Base-by-base conservation (phyloP, 2,329 filamentous ascomycete species). In the Hortaea werneckii region DNA sequence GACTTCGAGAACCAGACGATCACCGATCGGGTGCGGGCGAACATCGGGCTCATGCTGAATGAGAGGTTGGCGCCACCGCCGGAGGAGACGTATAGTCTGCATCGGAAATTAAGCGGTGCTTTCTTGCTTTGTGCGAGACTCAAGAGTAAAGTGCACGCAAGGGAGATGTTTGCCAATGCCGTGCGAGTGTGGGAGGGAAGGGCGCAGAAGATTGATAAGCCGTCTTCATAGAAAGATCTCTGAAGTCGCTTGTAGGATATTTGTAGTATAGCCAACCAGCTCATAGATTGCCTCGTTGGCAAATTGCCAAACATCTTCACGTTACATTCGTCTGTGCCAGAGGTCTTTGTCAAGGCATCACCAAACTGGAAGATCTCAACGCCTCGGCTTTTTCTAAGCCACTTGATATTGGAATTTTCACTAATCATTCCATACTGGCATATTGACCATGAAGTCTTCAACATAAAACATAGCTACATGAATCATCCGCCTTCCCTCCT, bases 1-100 rank as follows among this genome's bases (percentile, higher is more conserved):
- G 87, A 98, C 64, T 98, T 98, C 66, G 73, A 78, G 49, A 80
- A 90, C 59, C 92, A 98, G 72, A 98, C 90, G 1, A 96, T 98
- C 55, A 98, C 92, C 1, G 89, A 96, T 60, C 77, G 94, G 39
- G 90, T 98, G 47, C 82, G 89, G 58, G 77, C 74, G 3, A 75
- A 94, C 43, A 96, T 98, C 54, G 92, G 92, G 11, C 72, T 94
- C 44, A 98, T 98, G 92, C 75, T 98, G 40, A 78, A 79, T 46
- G 92, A 98, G 71, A 72, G 92, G 32, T 69, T 98, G 13, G 80
- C 87, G 11, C 90, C 92, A 26, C 92, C 94, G 26, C 92, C 92
- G 0, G 94, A 98, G 69, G 92, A 98, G 73, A 98, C 92, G 43
- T 98, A 98, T 62, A 90, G 84, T 63, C 68, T 98, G 58, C 92